Conservation (phyloP, 192 early-diverging fungal species). For the Glomus cerebriforme region DNA sequence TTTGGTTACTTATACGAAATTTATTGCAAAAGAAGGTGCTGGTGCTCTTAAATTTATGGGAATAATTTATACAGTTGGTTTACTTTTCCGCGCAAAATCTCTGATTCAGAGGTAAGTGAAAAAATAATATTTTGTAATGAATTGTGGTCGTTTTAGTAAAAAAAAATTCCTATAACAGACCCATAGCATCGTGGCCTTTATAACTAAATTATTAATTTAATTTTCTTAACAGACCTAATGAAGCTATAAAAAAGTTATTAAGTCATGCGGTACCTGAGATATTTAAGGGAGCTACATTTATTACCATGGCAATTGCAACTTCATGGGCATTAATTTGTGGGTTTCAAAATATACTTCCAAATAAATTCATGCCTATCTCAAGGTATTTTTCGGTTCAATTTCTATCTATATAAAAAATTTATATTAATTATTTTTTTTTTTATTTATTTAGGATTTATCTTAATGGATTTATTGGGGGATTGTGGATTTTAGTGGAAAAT, state of each 20-base stretch:
- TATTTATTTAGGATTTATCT: constrained; percentile 34
- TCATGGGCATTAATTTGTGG: constrained; percentile 21
- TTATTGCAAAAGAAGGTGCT: constrained; percentile 23
- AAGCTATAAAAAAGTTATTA: neutral
- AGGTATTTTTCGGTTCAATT: constrained; percentile 6
- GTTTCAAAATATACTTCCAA: constrained; percentile 28
- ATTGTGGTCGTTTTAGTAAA: neutral
- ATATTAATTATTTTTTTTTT: constrained; percentile 1
- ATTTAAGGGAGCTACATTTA: constrained; percentile 24
- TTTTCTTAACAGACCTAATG: constrained; percentile 4
- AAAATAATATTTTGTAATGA: neutral
- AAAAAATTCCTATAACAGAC: no score
- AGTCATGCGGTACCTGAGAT: neutral
- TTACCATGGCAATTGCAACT: constrained; percentile 27
- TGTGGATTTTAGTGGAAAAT: constrained; percentile 39
- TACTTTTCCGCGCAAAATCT: neutral
- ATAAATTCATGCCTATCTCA: constrained; percentile 24
- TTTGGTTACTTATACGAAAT: constrained; percentile 22
- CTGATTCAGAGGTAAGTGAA: neutral
- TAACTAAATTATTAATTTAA: neutral
- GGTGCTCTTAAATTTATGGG: constrained; percentile 15
- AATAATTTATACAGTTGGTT: neutral
- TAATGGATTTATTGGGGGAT: constrained; percentile 37
- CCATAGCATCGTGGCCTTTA: no score
- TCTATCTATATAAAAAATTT: neutral